Evolutionary conservation across 2,329 filamentous ascomycete species (phyloP).

Genomic region (Beauveria pseudobassiana): DNA sequence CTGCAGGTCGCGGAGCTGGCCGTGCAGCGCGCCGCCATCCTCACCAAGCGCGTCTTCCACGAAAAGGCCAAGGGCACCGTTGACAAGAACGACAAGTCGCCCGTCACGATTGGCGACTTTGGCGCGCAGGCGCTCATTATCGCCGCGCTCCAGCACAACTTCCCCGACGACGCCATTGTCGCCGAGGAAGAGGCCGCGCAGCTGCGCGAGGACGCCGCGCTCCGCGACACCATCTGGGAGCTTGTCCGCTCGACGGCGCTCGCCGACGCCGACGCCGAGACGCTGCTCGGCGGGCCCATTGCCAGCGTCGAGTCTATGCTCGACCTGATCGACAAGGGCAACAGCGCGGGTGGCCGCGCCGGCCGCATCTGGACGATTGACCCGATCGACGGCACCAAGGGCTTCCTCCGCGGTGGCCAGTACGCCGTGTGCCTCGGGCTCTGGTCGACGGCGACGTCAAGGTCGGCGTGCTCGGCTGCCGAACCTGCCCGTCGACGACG

Average conservation of each 20-base stretch:
- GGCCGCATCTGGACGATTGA: constrained; percentile 94
- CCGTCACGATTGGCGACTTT: constrained; percentile 96
- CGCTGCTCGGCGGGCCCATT: constrained; percentile 61
- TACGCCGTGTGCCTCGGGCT: constrained; percentile 92
- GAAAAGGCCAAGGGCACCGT: constrained; percentile 92
- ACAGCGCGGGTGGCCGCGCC: constrained; percentile 60
- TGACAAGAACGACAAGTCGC: constrained; percentile 83
- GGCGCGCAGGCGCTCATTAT: constrained; percentile 97
- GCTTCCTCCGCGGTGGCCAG: constrained; percentile 90
- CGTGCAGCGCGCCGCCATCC: constrained; percentile 65
- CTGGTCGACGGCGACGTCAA: constrained; percentile 89
- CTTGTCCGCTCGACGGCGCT: constrained; percentile 69
- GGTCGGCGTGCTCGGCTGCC: constrained; percentile 89
- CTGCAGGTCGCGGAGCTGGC: constrained; percentile 78
- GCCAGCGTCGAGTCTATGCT: constrained; percentile 60
- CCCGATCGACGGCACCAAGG: constrained; percentile 96
- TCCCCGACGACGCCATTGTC: constrained; percentile 85
- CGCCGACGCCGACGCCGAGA: constrained; percentile 47
- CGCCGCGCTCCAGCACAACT: constrained; percentile 77
- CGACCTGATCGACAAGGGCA: constrained; percentile 58
- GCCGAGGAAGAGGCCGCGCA: constrained; percentile 88
- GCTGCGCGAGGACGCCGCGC: constrained; percentile 61
- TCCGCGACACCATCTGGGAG: constrained; percentile 70
- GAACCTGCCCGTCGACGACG: constrained; percentile 85
- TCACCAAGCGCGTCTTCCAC: constrained; percentile 51